phyloP scores from a whole-genome alignment of 768 basidiomycete species.

The Pisolithus tinctorius region DNA sequence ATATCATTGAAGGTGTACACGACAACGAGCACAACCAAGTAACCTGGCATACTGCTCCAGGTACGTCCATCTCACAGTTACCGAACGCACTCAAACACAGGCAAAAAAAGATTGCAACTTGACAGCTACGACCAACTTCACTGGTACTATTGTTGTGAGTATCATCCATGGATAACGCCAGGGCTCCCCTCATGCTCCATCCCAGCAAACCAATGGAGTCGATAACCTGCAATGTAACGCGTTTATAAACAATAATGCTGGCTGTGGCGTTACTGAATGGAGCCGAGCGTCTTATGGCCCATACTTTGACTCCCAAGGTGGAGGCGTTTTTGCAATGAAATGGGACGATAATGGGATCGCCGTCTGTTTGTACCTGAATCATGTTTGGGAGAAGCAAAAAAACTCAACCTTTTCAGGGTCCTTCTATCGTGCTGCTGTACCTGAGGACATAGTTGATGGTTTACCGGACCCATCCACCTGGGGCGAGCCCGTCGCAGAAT shows the following conservation, averaged over 20 bases:
- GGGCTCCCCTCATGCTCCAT: not conserved
- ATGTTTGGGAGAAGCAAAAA: not conserved
- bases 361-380: slow-evolving; percentile 49
- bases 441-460: slow-evolving; percentile 55
- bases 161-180: not conserved
- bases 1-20: slow-evolving; percentile 81
- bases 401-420: slow-evolving; percentile 46
- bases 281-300: slow-evolving; percentile 81
- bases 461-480: slow-evolving; percentile 60
- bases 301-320: slow-evolving; percentile 70
- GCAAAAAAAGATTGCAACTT: slow-evolving; percentile 46
- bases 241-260: slow-evolving; percentile 49
- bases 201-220: slow-evolving; percentile 40
- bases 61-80: slow-evolving; percentile 23
- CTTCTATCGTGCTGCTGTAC: slow-evolving; percentile 74
- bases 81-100: slow-evolving; percentile 1
- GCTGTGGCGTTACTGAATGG: slow-evolving; percentile 75
- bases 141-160: slow-evolving; percentile 59
- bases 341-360: slow-evolving; percentile 78
- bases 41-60: slow-evolving; percentile 68
- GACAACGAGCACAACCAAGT: slow-evolving; percentile 83
- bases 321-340: slow-evolving; percentile 85
- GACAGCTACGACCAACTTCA: slow-evolving; percentile 47
- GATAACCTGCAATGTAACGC: slow-evolving; percentile 53
- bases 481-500: slow-evolving; percentile 59